phyloP scores from a whole-genome alignment of 2,329 filamentous ascomycete genomes.

The Chaetothyriales sp. region DNA sequence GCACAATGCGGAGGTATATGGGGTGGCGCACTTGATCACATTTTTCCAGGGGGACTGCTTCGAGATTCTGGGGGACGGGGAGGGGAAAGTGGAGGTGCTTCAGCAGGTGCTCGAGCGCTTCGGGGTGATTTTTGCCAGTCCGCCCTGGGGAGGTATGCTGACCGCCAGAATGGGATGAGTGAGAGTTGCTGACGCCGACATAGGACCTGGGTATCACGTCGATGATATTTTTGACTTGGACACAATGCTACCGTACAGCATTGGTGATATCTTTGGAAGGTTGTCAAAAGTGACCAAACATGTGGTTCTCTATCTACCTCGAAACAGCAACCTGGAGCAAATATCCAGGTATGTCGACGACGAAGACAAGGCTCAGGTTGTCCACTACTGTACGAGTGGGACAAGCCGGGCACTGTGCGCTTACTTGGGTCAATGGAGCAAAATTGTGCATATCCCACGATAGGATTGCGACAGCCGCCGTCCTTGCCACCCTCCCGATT shows the following conservation, averaged over 20 bases:
- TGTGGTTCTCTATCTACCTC: constrained; percentile 66
- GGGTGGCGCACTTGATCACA: constrained; percentile 60
- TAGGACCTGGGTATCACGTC: constrained; percentile 49
- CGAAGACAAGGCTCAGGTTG: constrained; percentile 51
- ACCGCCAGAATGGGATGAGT: neutral
- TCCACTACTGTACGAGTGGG: constrained; percentile 84
- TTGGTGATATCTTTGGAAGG: constrained; percentile 47
- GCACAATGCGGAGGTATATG: constrained; percentile 79
- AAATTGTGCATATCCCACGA: neutral
- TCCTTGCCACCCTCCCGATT: no score
- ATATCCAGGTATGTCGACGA: constrained; percentile 44
- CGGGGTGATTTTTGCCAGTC: constrained; percentile 55
- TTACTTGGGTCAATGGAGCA: constrained; percentile 35
- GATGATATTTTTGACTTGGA: constrained; percentile 67
- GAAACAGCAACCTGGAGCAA: constrained; percentile 71
- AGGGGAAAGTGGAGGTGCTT: constrained; percentile 2
- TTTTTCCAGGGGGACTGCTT: constrained; percentile 87
- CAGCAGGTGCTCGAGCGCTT: constrained; percentile 24
- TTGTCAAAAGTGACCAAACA: constrained; percentile 42
- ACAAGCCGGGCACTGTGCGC: constrained; percentile 64
- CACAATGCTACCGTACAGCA: constrained; percentile 76
- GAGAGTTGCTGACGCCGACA: neutral
- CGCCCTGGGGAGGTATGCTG: constrained; percentile 55
- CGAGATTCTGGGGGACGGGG: constrained; percentile 43
- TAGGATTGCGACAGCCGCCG: no score